Evolutionary conservation across 2,329 filamentous ascomycete species (phyloP), one percentile per base, ranked within the genome.

Genomic region (Aspergillus latus): DNA sequence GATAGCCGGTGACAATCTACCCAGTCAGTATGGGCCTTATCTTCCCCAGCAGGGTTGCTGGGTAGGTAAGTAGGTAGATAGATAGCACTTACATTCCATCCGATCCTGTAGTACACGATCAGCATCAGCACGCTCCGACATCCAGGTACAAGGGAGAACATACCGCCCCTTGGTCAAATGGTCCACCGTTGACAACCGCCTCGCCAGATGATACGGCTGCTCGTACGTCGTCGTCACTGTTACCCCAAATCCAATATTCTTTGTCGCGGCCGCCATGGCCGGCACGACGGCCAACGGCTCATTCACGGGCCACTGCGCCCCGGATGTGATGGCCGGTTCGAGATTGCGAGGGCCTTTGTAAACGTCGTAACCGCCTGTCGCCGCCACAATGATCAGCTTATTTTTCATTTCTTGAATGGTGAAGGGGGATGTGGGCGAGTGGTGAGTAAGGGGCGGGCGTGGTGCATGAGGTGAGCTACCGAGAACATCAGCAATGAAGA

Each of bases 281-380:
- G 85, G 79, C 0, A 89, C 77, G 2, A 85, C 79, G 1, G 82
- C 80, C 1, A 89, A 66, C 0, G 86, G 86, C 66, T 89, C 86
- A 58, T 87, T 88, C n/a, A 88, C 84, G 0, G 87, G 87, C 80
- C 84, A 89, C 69, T 89, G 87, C 0, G 86, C 84, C 1, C 84
- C 87, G 0, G 84, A 83, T 0, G 78, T 68, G 48, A 88, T 80
- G 0, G 85, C 83, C 0, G 86, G 81, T 2, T 81, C 79, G 2
- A 88, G 76, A 58, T 83, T 86, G 3, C 76, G 71, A 0, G 83
- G 83, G 0, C 84, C 81, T 57, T 84, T 84, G 71, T 88, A 89
- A 4, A 89, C 85, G 73, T 90, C 86, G 65, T 89, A 88, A 5
- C 84, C 84, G 3, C 84, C 84, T 21, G 21, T 21, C 3, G 21